phyloP scores from a whole-genome alignment of 2,329 filamentous ascomycete genomes.

The Dactylellina leptospora region DNA sequence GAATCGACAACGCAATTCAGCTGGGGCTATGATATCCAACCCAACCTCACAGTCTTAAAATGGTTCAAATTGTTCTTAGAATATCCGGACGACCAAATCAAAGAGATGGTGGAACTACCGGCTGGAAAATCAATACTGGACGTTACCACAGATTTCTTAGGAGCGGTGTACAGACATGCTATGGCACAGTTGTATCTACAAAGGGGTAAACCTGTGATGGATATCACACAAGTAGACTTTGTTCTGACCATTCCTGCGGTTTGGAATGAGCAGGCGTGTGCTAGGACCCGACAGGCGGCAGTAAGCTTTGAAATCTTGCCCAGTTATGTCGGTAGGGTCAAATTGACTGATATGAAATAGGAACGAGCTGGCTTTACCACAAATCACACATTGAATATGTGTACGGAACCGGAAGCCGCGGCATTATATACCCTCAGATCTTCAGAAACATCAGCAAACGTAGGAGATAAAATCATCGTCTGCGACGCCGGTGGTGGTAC shows the following conservation, averaged over 20 bases:
- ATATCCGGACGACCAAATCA: slow-evolving; percentile 50
- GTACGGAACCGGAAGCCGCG: slow-evolving; percentile 67
- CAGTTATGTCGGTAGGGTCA: not conserved
- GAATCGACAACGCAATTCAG: slow-evolving; percentile 36
- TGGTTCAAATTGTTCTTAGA: slow-evolving; percentile 55
- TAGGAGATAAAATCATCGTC: slow-evolving; percentile 64
- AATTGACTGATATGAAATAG: slow-evolving; percentile 1
- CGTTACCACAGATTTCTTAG: slow-evolving; percentile 52
- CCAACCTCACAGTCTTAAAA: slow-evolving; percentile 46
- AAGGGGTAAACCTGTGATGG: slow-evolving; percentile 49
- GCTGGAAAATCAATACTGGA: slow-evolving; percentile 52
- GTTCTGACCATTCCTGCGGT: slow-evolving; percentile 83
- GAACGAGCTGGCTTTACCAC: slow-evolving; percentile 46
- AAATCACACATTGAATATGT: slow-evolving; percentile 61
- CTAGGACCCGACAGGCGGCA: slow-evolving; percentile 35
- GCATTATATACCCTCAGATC: slow-evolving; percentile 64
- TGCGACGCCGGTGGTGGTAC: slow-evolving; percentile 67
- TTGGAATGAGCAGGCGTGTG: slow-evolving; percentile 70
- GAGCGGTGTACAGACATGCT: slow-evolving; percentile 54
- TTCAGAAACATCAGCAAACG: slow-evolving; percentile 58
- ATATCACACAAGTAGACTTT: slow-evolving; percentile 68
- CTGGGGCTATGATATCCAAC: slow-evolving; percentile 55
- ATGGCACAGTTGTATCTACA: slow-evolving; percentile 52
- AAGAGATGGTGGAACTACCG: slow-evolving; percentile 42
- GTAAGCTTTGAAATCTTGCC: slow-evolving; percentile 1